Conservation (phyloP, 305 asterid genomes). For the Ruellia speciosa region DNA sequence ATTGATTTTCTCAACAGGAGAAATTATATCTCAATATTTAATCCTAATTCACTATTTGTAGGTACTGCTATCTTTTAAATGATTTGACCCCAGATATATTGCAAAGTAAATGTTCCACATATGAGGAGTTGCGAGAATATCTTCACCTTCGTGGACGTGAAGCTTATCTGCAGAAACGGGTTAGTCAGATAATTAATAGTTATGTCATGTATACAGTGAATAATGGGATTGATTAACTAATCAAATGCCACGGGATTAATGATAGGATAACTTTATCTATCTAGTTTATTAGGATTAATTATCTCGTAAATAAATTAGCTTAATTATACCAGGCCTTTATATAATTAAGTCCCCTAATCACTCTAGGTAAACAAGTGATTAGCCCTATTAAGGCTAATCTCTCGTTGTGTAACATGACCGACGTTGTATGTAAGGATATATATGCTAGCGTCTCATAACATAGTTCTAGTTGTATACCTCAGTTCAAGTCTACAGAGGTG, state of each 20-base stretch:
- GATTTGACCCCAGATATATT: slow-evolving; percentile 73
- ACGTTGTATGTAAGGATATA: no score
- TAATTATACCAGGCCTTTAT: no score
- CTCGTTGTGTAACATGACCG: background rate
- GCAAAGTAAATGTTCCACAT: slow-evolving; percentile 51
- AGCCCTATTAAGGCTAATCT: background rate
- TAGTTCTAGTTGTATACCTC: slow-evolving; percentile 4
- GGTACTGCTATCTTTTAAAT: slow-evolving; percentile 91
- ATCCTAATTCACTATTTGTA: slow-evolving; percentile 23
- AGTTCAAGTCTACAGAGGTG: slow-evolving; percentile 1
- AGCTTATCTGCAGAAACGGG: slow-evolving; percentile 84
- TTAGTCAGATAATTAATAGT: slow-evolving; percentile 24
- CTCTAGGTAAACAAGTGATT: no score
- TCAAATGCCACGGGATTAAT: no score
- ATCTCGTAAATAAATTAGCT: no score
- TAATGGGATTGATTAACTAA: no score
- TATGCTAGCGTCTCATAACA: background rate
- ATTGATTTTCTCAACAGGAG: slow-evolving; percentile 10
- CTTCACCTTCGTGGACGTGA: slow-evolving; percentile 82
- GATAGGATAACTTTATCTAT: no score
- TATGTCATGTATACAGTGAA: background rate
- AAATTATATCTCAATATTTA: slow-evolving; percentile 13
- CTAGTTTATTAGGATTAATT: no score
- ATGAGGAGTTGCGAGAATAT: slow-evolving; percentile 64
- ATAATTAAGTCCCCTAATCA: no score